These are phyloP conservation scores for Wickerhamiella occidentalis DNA, from an alignment of 805 yeast species.

Conservation along the genomic window DNA sequence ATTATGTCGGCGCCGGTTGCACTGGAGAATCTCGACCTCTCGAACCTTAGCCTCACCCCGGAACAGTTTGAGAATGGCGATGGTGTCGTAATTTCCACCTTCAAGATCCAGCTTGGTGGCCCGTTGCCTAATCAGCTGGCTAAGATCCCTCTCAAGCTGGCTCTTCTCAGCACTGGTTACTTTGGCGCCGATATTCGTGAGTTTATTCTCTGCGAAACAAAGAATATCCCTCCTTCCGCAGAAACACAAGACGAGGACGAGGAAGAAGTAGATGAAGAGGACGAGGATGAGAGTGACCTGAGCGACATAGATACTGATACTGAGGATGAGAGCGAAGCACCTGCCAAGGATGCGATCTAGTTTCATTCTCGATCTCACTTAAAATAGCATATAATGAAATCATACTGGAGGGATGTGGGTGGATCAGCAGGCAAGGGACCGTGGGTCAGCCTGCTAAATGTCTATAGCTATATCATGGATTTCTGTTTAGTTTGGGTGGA, in stretches of 20 bases:
- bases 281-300: conserved; percentile 33
- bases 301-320: conserved; percentile 54
- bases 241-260: conserved; percentile 26
- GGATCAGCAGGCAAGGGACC: too few species aligned
- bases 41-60: conserved; percentile 43
- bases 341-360: not conserved
- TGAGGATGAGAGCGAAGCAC: conserved; percentile 37
- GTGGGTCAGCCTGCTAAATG: too few species aligned
- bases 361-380: not conserved
- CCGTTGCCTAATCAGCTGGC: conserved; percentile 73
- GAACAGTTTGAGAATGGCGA: conserved; percentile 35
- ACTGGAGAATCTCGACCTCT: conserved; percentile 40
- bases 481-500: too few species aligned
- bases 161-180: conserved; percentile 60
- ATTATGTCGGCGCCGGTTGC: conserved; percentile 36
- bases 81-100: conserved; percentile 46
- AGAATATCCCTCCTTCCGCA: conserved; percentile 31
- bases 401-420: too few species aligned
- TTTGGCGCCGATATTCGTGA: conserved; percentile 72
- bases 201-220: conserved; percentile 59
- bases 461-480: too few species aligned
- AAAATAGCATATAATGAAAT: not conserved
- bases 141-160: conserved; percentile 51
- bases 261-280: conserved; percentile 26
- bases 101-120: conserved; percentile 57